These are phyloP conservation scores for Thalassia testudinum DNA, from an alignment of 116 monocot genomes.

Conservation along the genomic window DNA sequence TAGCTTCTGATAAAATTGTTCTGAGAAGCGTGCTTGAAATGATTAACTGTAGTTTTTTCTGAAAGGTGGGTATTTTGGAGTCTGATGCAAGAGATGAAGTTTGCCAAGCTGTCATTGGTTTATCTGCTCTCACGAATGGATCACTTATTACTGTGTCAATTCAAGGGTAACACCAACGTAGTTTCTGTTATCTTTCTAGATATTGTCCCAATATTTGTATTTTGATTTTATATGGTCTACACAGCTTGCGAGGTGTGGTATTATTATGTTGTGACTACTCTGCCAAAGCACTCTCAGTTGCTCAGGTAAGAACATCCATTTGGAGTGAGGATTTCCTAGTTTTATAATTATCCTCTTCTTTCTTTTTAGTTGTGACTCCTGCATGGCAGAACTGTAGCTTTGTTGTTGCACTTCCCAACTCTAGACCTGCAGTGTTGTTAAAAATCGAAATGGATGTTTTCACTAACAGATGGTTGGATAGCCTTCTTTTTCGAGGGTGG, in stretches of 20 bases:
- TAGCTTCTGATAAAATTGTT: too few relatives aligned
- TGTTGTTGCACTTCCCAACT: background rate
- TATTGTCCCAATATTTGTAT: background rate
- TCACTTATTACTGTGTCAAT: constrained; percentile 48
- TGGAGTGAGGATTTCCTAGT: background rate
- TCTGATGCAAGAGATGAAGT: constrained; percentile 18
- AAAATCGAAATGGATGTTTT: background rate
- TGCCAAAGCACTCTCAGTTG: constrained; percentile 21
- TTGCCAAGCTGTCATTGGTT: constrained; percentile 40
- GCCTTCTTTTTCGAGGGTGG: too few relatives aligned
- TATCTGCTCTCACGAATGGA: constrained; percentile 43
- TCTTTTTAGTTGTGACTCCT: background rate
- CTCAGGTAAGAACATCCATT: constrained; percentile 34
- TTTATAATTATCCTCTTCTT: background rate
- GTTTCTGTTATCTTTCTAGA: background rate
- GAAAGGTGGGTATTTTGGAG: constrained; percentile 28
- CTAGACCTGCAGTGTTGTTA: background rate
- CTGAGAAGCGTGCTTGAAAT: too few relatives aligned
- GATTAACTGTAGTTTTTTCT: background rate
- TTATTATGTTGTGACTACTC: constrained; percentile 46
- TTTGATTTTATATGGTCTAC: background rate
- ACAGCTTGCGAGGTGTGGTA: constrained; percentile 63
- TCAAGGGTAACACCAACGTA: constrained; percentile 37
- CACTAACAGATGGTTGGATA: too few relatives aligned
- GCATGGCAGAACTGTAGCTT: background rate